A percentile compares a stretch with the other conserved stretches of the same genome.
These are phyloP conservation scores for Hypoxylon perforatum DNA, from an alignment of 495 filamentous ascomycete genomes.

Conservation along the genomic window DNA sequence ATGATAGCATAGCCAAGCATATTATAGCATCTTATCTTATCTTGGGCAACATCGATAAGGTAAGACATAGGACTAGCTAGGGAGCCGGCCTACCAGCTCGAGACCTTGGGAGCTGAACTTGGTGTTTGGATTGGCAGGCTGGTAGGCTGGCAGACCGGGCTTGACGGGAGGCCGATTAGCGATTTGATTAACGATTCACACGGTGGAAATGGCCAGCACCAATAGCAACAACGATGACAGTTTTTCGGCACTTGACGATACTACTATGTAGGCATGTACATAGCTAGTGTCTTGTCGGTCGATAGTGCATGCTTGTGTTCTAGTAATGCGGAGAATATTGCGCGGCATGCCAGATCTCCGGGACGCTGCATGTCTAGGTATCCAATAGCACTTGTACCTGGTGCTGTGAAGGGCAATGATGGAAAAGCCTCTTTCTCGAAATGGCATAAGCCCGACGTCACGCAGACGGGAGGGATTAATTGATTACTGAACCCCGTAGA, in stretches of 20 bases:
- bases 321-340: constrained; percentile 37
- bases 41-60: too few relatives aligned
- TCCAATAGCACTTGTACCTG: constrained; percentile 26
- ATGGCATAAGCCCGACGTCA: constrained; percentile 22
- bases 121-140: too few relatives aligned
- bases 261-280: background rate
- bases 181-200: too few relatives aligned
- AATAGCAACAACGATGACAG: constrained; percentile 10
- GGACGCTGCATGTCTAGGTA: constrained; percentile 20
- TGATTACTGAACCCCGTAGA: constrained; percentile 37
- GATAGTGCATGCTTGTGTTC: background rate
- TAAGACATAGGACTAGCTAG: too few relatives aligned
- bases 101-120: too few relatives aligned
- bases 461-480: constrained; percentile 19
- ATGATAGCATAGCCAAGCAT: background rate
- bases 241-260: constrained; percentile 9
- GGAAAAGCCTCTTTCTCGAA: constrained; percentile 30
- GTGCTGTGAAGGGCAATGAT: constrained; percentile 30
- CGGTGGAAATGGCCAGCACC: constrained; percentile 2
- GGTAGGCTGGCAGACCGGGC: too few relatives aligned
- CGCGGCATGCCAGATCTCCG: constrained; percentile 34
- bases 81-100: too few relatives aligned
- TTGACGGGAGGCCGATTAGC: too few relatives aligned
- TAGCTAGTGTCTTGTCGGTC: background rate
- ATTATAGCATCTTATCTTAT: background rate